These are phyloP conservation scores for Boletus subparvulus DNA, from an alignment of 768 basidiomycete species.

Conservation along the genomic window DNA sequence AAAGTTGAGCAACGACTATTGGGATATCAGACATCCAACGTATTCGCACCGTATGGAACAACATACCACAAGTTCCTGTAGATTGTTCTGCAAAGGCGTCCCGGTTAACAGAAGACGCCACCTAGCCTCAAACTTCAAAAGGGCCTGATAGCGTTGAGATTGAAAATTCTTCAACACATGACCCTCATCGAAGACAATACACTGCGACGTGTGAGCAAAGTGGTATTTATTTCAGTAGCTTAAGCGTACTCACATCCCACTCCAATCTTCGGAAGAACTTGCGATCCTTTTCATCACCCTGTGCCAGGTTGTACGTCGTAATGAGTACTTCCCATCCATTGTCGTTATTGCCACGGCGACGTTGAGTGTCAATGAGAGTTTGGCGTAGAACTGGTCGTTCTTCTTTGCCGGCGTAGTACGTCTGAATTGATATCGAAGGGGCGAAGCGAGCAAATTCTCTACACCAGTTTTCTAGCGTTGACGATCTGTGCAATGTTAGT, in stretches of 20 bases:
- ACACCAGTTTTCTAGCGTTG: conserved; percentile 98
- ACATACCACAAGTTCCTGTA: conserved; percentile 85
- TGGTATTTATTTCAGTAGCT: neutral
- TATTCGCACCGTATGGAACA: conserved; percentile 1
- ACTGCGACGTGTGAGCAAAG: conserved; percentile 44
- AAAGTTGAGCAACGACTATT: conserved; percentile 94
- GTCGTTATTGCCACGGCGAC: conserved; percentile 44
- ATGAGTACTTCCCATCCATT: conserved; percentile 90
- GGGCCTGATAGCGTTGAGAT: conserved; percentile 90
- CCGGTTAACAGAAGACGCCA: conserved; percentile 95
- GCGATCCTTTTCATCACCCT: conserved; percentile 82
- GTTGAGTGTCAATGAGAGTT: conserved; percentile 63
- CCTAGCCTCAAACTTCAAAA: conserved; percentile 79
- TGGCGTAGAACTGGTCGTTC: conserved; percentile 75
- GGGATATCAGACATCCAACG: conserved; percentile 4
- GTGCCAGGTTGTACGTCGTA: conserved; percentile 94
- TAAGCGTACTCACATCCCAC: conserved; percentile 76
- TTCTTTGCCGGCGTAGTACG: conserved; percentile 92
- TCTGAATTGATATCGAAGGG: conserved; percentile 79
- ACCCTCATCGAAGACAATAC: conserved; percentile 94
- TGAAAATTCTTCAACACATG: conserved; percentile 97
- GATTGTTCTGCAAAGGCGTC: conserved; percentile 90
- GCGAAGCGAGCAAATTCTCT: conserved; percentile 93
- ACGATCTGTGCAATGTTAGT: conserved; percentile 57
- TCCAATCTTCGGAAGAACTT: conserved; percentile 90